Conservation (phyloP, 176 grass and related monocot species). For the Triticum timopheevii region DNA sequence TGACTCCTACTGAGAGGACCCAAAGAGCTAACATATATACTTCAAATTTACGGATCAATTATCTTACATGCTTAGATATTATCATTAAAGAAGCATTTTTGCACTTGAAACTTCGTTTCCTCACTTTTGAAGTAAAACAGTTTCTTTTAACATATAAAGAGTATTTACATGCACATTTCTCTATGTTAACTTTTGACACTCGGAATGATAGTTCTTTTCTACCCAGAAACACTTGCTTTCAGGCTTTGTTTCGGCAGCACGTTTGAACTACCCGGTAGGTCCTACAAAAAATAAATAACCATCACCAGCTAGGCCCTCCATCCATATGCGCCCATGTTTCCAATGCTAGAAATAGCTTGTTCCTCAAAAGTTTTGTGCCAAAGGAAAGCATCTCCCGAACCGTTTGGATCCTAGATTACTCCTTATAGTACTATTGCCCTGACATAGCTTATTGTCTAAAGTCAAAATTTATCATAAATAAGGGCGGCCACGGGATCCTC, state of each 20-base stretch:
- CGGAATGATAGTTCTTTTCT: background rate
- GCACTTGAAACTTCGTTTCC: no score
- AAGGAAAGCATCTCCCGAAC: background rate
- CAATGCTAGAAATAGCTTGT: background rate
- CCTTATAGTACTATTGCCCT: background rate
- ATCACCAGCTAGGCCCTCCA: background rate
- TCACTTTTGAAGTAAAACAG: no score
- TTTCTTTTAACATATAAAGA: no score
- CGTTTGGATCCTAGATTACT: background rate
- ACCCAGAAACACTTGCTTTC: background rate
- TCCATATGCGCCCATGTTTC: background rate
- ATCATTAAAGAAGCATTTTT: no score
- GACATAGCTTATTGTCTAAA: background rate
- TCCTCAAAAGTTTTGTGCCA: background rate
- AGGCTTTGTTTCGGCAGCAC: background rate
- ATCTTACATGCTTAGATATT: no score
- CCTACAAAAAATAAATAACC: background rate
- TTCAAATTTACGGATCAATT: no score
- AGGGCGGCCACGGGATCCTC: background rate
- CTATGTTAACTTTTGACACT: background rate
- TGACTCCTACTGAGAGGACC: no score
- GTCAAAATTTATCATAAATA: conserved; percentile 23
- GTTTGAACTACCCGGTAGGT: background rate
- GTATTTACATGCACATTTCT: background rate
- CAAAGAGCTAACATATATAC: no score